These are phyloP conservation scores for Tuber microsphaerosporum DNA, from an alignment of 495 filamentous ascomycete species.

Conservation along the genomic window DNA sequence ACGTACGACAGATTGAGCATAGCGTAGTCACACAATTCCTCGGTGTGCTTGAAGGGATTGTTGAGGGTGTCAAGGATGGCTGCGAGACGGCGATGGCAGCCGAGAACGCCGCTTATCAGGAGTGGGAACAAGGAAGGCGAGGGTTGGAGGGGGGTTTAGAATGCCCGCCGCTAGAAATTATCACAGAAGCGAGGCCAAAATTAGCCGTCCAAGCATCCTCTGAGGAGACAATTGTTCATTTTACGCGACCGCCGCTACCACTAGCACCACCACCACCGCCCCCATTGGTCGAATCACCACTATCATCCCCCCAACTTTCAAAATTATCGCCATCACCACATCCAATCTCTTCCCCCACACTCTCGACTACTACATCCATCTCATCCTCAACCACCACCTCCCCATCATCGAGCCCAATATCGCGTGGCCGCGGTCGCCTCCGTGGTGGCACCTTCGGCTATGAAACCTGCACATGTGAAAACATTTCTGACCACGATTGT, in stretches of 20 bases:
- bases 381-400: neutral
- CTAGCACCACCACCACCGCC: neutral
- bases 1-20: conserved; percentile 10
- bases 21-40: conserved; percentile 12
- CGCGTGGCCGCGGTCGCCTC: neutral
- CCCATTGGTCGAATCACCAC: neutral
- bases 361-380: neutral
- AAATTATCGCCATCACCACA: neutral
- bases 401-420: neutral
- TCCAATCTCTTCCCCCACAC: neutral
- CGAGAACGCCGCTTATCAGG: neutral
- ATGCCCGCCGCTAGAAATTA: neutral
- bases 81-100: conserved; percentile 9
- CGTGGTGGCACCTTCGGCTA: neutral
- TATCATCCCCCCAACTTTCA: neutral
- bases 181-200: neutral
- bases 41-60: conserved; percentile 10
- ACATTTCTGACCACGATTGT: neutral
- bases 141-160: neutral
- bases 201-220: neutral
- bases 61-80: conserved; percentile 11
- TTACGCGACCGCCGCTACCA: neutral
- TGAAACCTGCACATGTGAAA: neutral
- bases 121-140: neutral
- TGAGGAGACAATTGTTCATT: neutral